These are phyloP conservation scores for Trichoderma koningii DNA, from an alignment of 2,329 filamentous ascomycete species.

Conservation along the genomic window DNA sequence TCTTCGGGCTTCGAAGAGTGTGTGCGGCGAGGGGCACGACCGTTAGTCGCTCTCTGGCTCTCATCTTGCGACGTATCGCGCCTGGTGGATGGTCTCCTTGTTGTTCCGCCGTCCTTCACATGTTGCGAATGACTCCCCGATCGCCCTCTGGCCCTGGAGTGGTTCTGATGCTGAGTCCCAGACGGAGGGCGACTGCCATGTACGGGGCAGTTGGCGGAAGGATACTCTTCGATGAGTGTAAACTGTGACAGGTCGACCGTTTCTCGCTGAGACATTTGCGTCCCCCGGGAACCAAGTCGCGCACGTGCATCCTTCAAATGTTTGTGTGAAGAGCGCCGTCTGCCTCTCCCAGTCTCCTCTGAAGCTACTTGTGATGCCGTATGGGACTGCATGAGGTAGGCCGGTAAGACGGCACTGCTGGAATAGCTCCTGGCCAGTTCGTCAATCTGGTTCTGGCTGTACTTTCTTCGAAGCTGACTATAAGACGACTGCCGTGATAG, in stretches of 20 bases:
- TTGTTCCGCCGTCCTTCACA: neutral
- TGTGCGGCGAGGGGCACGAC: neutral
- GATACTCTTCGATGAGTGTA: slow-evolving; percentile 32
- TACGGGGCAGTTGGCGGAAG: slow-evolving; percentile 31
- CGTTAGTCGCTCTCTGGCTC: neutral
- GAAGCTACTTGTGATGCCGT: neutral
- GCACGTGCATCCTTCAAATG: slow-evolving; percentile 12
- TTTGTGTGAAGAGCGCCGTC: slow-evolving; percentile 24
- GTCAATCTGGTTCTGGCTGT: neutral
- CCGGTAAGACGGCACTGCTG: slow-evolving; percentile 14
- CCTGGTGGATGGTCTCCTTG: neutral
- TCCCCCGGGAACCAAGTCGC: slow-evolving; percentile 22
- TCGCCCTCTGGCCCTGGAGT: slow-evolving; percentile 24
- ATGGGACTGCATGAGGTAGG: slow-evolving; percentile 4
- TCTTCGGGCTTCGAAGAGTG: neutral
- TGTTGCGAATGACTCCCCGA: slow-evolving; percentile 19
- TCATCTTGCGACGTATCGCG: slow-evolving; percentile 13
- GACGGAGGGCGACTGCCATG: slow-evolving; percentile 32
- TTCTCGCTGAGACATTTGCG: slow-evolving; percentile 22
- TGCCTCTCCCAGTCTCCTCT: slow-evolving; percentile 22
- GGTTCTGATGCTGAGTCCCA: slow-evolving; percentile 22
- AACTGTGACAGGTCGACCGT: slow-evolving; percentile 34
- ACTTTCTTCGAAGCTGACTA: slow-evolving; percentile 15
- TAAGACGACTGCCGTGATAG: slow-evolving; percentile 22
- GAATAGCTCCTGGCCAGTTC: slow-evolving; percentile 13